Base-by-base conservation (phyloP, 192 early-diverging fungal species). In the Coemansia umbellata region DNA sequence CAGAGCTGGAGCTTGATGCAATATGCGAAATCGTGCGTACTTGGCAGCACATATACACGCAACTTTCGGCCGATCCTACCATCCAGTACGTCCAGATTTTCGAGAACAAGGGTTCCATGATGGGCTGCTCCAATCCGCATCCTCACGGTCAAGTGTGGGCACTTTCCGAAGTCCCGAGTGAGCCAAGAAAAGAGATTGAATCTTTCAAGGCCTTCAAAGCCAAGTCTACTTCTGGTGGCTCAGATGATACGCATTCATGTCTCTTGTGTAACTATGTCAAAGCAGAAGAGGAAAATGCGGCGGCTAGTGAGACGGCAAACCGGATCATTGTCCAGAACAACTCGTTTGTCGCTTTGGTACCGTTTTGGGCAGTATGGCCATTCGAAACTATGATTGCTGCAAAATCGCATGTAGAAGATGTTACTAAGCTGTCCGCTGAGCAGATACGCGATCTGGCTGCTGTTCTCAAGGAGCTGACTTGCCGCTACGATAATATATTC, bases 41-140 rank as follows among this genome's bases (percentile, higher is more conserved):
- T 0, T 98, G 95, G 94, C 84, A 82, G 36, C 22, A 66, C n/a
- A 68, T 82, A 15, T 87, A 87, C 48, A 44, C 62, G 5, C 63
- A 80, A 7, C 66, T 93, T 23, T 63, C 74, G 5, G 39, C 66
- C 6, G 51, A 81, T 13, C 63, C 74, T 1, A 63, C 55, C 33
- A 81, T 98, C 51, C 74, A 79, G 28, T 87, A 98, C 60, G 87
- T 93, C 31, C 93, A 96, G 76, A 79, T 98, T 39, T 98, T 98
- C 81, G 95, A 98, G 58, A 98, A 98, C 80, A 98, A 98, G 78
- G 95, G 95, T 8, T 75, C 87, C 0, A 80, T 84, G 35, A 96
- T 98, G 95, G 95, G 95, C 10, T 98, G 95, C 69, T 94, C 92
- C 22, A 95, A 94, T 62, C 93, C 95, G 18, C 95, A 98, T 63